Percentiles rank a stretch among this genome's conserved stretches.
phyloP scores from a whole-genome alignment of 805 yeast genomes.

The Metschnikowia cubensis region DNA sequence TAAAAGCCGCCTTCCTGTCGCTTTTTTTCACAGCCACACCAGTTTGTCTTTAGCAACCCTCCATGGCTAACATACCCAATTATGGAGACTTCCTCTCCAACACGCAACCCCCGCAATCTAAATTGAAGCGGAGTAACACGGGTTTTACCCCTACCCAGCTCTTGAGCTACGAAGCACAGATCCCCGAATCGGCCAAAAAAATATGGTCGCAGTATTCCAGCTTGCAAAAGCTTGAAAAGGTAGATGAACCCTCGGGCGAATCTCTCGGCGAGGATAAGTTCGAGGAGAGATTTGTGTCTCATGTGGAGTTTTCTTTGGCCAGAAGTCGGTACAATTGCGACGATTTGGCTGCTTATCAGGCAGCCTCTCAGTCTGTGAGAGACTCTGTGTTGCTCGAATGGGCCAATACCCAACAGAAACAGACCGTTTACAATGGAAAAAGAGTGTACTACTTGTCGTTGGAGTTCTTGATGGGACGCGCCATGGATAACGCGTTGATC shows the following conservation, averaged over 20 bases:
- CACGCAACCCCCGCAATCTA: slow-evolving; percentile 28
- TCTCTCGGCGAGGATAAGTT: slow-evolving; percentile 50
- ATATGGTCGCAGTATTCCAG: slow-evolving; percentile 72
- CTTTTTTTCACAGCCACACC: not conserved
- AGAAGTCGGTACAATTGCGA: slow-evolving; percentile 90
- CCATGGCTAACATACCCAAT: not conserved
- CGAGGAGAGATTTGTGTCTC: slow-evolving; percentile 67
- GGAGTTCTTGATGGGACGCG: slow-evolving; percentile 92
- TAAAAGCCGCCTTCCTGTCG: not conserved
- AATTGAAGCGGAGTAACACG: slow-evolving; percentile 71
- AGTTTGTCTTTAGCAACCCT: not conserved
- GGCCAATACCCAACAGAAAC: slow-evolving; percentile 91
- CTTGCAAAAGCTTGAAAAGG: slow-evolving; percentile 23
- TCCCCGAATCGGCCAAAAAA: slow-evolving; percentile 74
- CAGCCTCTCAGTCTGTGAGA: slow-evolving; percentile 73
- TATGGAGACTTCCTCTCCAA: not conserved
- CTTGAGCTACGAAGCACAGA: slow-evolving; percentile 71
- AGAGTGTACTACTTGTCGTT: slow-evolving; percentile 82
- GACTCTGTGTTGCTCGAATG: slow-evolving; percentile 80
- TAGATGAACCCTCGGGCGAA: slow-evolving; percentile 6
- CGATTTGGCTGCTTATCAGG: slow-evolving; percentile 87
- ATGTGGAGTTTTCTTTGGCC: slow-evolving; percentile 90
- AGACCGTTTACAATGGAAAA: slow-evolving; percentile 78
- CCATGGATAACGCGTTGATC: slow-evolving; percentile 89
- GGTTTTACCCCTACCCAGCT: slow-evolving; percentile 92